A percentile compares a stretch with the other conserved stretches of the same genome.
Conservation (phyloP, 768 basidiomycete species). For the Mycena rosella region DNA sequence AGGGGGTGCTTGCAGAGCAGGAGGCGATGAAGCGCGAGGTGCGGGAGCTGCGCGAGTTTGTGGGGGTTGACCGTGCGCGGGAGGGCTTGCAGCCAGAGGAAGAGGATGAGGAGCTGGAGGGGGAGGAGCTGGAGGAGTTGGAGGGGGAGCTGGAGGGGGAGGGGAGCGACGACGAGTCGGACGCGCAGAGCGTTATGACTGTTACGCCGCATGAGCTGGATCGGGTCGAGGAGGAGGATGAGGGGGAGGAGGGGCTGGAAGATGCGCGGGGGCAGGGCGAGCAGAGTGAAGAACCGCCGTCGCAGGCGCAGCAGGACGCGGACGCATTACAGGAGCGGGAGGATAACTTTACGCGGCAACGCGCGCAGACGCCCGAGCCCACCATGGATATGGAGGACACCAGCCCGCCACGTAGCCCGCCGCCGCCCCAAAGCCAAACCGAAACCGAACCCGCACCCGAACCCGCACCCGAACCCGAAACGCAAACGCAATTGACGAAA, state of each 20-base stretch:
- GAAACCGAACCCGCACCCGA: not conserved
- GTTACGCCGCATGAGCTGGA: slow-evolving; percentile 76
- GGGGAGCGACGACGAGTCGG: slow-evolving; percentile 69
- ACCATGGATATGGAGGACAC: not conserved
- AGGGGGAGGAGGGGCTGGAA: slow-evolving; percentile 13
- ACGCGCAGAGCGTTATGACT: slow-evolving; percentile 78
- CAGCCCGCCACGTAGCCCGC: slow-evolving; percentile 37
- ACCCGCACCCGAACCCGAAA: too few relatives aligned
- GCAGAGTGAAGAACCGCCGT: slow-evolving; percentile 62
- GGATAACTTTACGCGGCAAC: slow-evolving; percentile 28
- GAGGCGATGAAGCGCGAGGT: slow-evolving; percentile 87
- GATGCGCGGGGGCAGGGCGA: slow-evolving; percentile 55
- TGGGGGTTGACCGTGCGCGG: slow-evolving; percentile 44
- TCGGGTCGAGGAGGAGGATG: slow-evolving; percentile 58
- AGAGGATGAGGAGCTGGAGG: slow-evolving; percentile 4
- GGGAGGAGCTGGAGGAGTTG: not conserved
- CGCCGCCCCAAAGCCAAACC: too few relatives aligned
- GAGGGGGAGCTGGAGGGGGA: slow-evolving; percentile 17
- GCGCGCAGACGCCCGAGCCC: slow-evolving; percentile 36
- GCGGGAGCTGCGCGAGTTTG: slow-evolving; percentile 72
- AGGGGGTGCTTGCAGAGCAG: slow-evolving; percentile 85
- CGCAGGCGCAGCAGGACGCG: slow-evolving; percentile 87
- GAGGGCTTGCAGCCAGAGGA: not conserved
- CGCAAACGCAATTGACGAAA: too few relatives aligned
- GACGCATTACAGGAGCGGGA: slow-evolving; percentile 43